phyloP scores from a whole-genome alignment of 2,329 filamentous ascomycete genomes.

The Fusarium sp. region DNA sequence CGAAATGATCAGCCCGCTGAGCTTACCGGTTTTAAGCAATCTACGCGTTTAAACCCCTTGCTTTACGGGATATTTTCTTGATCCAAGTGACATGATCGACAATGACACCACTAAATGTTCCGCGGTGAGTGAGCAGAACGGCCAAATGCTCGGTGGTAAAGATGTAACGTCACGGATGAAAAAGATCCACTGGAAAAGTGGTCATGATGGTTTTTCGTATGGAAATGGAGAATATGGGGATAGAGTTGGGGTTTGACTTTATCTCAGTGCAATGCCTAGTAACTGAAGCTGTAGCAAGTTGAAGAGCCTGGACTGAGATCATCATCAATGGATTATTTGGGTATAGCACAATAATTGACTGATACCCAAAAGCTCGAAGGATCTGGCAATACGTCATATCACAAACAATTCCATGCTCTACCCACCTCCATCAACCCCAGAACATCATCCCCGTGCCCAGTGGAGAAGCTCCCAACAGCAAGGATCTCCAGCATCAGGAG shows the following conservation, averaged over 20 bases:
- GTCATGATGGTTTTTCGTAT: neutral
- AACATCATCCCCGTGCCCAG: constrained; percentile 9
- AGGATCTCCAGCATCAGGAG: constrained; percentile 26
- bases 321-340: fast-evolving
- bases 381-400: neutral
- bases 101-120: constrained; percentile 20
- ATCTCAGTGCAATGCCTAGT: too few species aligned
- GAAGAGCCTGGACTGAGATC: fast-evolving
- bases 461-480: constrained; percentile 5
- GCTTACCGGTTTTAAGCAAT: neutral
- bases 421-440: constrained; percentile 18
- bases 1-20: neutral
- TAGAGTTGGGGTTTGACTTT: neutral
- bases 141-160: constrained; percentile 17
- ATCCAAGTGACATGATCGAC: constrained; percentile 1
- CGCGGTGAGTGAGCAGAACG: neutral
- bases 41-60: neutral
- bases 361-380: neutral
- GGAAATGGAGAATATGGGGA: neutral
- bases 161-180: constrained; percentile 22
- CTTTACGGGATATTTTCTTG: neutral
- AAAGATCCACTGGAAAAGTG: neutral
- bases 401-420: neutral
- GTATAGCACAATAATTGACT: neutral
- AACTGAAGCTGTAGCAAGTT: neutral